Base-by-base conservation (phyloP, 306 rosid genomes). In the Fragaria vesca region DNA sequence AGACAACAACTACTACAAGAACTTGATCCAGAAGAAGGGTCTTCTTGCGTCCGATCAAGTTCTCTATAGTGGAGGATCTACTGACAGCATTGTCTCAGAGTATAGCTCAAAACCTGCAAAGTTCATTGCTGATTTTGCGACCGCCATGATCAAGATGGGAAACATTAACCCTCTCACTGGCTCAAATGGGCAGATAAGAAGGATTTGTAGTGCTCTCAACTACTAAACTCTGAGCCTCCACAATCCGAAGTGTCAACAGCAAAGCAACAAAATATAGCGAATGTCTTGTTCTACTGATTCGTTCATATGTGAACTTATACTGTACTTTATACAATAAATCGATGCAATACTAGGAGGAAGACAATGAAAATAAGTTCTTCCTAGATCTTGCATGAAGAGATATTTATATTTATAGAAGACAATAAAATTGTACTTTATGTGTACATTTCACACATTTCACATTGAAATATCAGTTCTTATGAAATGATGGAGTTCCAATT, bases 1-100 rank as follows among this genome's bases (percentile, higher is more conserved):
- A 60, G 91, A 89, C 80, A 81, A 83, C 73, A 85, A 85, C 10
- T 89, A 87, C 45, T 89, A 69, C 73, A 85, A 87, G 71, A 87
- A 89, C 52, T 78, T 89, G 57, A 80, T 89, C 66, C 83, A 85
- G 38, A 87, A 85, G 75, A 85, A 89, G 69, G 93, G 89, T 38
- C 88, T 89, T 76, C 88, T 89, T 38, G 81, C 57, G 12, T 80
- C 91, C 0, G 91, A 89, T 76, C 93, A 81, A 47, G 66, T 60
- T 43, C 80, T 80, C 5, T 80, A 68, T 13, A 79, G 68, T 12
- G 83, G 79, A 24, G 83, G 79, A 30, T 51, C 79, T 18, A 80
- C 79, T 4, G 78, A 81, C 55, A 76, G 42, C 48, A 51, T 81
- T 28, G 84, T 81, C n/a, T 34, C 62, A 0, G 84, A 76, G 52